These are phyloP conservation scores for Aspergillus sp. DNA, from an alignment of 2,329 filamentous ascomycete species.

Conservation along the genomic window DNA sequence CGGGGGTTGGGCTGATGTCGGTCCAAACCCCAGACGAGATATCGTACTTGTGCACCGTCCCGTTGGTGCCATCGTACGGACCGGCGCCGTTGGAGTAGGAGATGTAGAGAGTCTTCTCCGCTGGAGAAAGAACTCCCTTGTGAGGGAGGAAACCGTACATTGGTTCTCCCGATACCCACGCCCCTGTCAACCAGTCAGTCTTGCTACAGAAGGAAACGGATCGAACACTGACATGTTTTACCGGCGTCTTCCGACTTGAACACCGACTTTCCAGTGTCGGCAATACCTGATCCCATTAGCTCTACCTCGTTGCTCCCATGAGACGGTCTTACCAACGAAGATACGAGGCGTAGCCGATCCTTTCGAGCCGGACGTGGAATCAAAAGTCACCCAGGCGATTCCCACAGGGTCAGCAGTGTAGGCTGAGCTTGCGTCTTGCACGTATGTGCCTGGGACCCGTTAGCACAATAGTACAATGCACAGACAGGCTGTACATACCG, in stretches of 20 bases:
- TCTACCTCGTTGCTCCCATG: too few relatives aligned
- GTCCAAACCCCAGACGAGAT: constrained; percentile 51
- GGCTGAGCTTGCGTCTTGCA: constrained; percentile 46
- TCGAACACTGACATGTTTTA: constrained; percentile 48
- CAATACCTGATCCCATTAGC: constrained; percentile 21
- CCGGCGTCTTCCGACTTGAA: constrained; percentile 57
- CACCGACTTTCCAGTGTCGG: constrained; percentile 55
- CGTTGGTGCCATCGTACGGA: constrained; percentile 56
- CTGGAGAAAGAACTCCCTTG: constrained; percentile 52
- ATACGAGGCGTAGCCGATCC: constrained; percentile 55
- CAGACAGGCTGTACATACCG: constrained; percentile 11
- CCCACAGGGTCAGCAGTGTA: constrained; percentile 50
- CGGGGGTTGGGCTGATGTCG: constrained; percentile 56
- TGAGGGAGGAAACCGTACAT: constrained; percentile 52
- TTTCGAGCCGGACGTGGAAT: constrained; percentile 48
- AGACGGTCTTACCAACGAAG: constrained; percentile 49
- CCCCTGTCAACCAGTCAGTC: constrained; percentile 9
- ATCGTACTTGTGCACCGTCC: constrained; percentile 57
- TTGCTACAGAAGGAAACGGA: not conserved
- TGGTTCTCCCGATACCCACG: constrained; percentile 49
- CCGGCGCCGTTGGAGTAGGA: constrained; percentile 57
- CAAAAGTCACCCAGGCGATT: constrained; percentile 56
- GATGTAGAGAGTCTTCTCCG: constrained; percentile 56
- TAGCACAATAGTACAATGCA: not conserved
- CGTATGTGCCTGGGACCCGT: constrained; percentile 44